Percentiles rank a stretch among this genome's conserved stretches.
phyloP scores from a whole-genome alignment of 441 rosid species.

The Kokia cookei region DNA sequence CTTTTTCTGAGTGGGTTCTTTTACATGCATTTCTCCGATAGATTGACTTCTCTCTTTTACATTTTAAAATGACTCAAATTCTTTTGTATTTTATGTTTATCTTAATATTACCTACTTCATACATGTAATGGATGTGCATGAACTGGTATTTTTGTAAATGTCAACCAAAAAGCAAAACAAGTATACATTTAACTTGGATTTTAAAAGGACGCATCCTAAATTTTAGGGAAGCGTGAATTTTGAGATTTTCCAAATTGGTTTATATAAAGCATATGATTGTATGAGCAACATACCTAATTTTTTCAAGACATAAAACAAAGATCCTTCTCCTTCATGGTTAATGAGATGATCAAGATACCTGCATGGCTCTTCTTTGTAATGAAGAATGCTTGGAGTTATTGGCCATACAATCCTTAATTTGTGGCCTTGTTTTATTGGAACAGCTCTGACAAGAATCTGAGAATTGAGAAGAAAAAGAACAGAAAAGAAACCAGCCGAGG shows the following conservation, averaged over 20 bases:
- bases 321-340: constrained; percentile 97
- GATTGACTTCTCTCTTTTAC: not conserved
- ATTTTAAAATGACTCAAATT: not conserved
- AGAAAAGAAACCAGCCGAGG: not conserved
- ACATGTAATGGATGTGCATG: not conserved
- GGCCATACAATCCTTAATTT: constrained; percentile 77
- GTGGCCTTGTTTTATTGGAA: constrained; percentile 90
- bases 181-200: not conserved
- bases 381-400: constrained; percentile 71
- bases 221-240: not conserved
- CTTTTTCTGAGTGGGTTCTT: not conserved
- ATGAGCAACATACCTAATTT: constrained; percentile 54
- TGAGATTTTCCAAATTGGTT: not conserved
- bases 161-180: not conserved
- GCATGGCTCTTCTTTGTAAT: constrained; percentile 82
- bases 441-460: constrained; percentile 76
- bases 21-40: not conserved
- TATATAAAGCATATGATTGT: not conserved
- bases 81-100: not conserved
- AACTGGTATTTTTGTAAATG: not conserved
- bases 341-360: constrained; percentile 88
- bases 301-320: constrained; percentile 77
- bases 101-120: not conserved
- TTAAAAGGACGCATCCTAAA: not conserved
- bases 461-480: constrained; percentile 13